phyloP scores from a whole-genome alignment of 768 basidiomycete genomes.

The Russula olivacea region DNA sequence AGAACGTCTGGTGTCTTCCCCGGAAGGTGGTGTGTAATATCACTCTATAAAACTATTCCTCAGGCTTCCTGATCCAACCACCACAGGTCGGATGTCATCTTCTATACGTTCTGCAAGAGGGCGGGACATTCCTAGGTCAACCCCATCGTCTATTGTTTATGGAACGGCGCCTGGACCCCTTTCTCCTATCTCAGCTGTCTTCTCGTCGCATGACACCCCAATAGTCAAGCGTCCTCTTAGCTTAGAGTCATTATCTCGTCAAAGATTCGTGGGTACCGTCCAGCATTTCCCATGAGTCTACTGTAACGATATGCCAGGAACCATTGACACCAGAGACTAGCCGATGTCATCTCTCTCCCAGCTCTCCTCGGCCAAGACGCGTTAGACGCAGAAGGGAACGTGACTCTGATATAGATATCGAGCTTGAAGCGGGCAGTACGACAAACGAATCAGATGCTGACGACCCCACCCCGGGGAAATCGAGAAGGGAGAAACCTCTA shows the following conservation, averaged over 20 bases:
- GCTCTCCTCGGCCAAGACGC: conserved; percentile 29
- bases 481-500: neutral
- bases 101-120: neutral
- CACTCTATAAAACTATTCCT: conserved; percentile 23
- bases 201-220: conserved; percentile 10
- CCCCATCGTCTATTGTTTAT: conserved; percentile 7
- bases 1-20: conserved; percentile 45
- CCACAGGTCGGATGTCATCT: conserved; percentile 24
- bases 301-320: conserved; percentile 31
- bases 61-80: neutral
- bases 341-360: conserved; percentile 40
- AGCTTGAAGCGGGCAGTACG: conserved; percentile 8
- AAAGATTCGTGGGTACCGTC: conserved; percentile 33
- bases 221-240: conserved; percentile 10
- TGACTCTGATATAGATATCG: conserved; percentile 13
- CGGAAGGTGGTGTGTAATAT: conserved; percentile 25
- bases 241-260: conserved; percentile 24
- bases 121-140: neutral
- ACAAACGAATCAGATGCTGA: conserved; percentile 7
- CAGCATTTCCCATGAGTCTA: neutral
- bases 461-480: conserved; percentile 3
- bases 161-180: conserved; percentile 21
- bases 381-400: conserved; percentile 32
- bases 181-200: conserved; percentile 22
- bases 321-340: conserved; percentile 44